Base-by-base conservation (phyloP, 2,329 filamentous ascomycete species). In the Sclerotinia glacialis region DNA sequence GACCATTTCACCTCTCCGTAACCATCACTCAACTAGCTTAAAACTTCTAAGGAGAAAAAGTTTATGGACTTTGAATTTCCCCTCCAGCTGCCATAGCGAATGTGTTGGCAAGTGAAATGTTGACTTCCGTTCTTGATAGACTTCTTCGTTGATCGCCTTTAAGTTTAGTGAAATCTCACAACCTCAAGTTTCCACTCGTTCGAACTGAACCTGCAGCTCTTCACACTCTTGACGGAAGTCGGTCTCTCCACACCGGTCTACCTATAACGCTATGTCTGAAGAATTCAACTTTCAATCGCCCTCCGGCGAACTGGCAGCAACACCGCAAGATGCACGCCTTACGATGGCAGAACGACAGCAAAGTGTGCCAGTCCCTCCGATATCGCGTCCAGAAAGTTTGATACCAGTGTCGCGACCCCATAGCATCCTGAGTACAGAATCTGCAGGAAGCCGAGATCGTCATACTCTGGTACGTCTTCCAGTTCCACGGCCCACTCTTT, bases 381-480 rank as follows among this genome's bases (percentile, higher is more conserved):
- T 21, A 14, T 52, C 42, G 16, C 63, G 47, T 14, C 31, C 46
- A 18, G 63, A 65, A 47, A 65, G 63, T 50, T 31, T 50, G 26
- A 34, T 44, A 16, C 40, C 64, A 53, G 21, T 12, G 16, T 61
- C 47, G 7, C 56, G 64, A 44, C 64, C 64, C 21, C 50, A 55
- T 44, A 69, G 68, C 60, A 68, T 69, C 40, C 54, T 67, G 58
- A 69, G 67, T 49, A 67, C 64, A 54, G 67, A 46, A 42, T 69
- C 68, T 53, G 56, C 59, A 40, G 53, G 60, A 23, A 67, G 67
- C 58, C 53, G 56, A 26, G 64, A 68, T 28, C 63, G 63, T 54
- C 67, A 69, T 66, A 47, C 56, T 46, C 63, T 69, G 62, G 68
- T 69, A 69, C 23, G 66, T 64, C 14, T 46, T 28, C 52, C 18